These are phyloP conservation scores for Stemphylium lycopersici DNA, from an alignment of 2,329 filamentous ascomycete genomes.

Conservation along the genomic window DNA sequence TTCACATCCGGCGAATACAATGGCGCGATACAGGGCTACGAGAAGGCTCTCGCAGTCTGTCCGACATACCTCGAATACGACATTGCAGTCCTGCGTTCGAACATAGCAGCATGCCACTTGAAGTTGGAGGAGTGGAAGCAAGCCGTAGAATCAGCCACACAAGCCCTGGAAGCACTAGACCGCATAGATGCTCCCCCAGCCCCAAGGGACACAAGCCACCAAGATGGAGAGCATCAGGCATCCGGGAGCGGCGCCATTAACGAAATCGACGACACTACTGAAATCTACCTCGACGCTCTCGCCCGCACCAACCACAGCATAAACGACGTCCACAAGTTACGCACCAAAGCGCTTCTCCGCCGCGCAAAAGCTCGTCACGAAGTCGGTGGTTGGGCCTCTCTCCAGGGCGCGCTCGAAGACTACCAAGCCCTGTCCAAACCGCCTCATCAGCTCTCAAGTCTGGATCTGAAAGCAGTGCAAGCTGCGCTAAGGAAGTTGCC, in stretches of 20 bases:
- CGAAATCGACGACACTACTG: slow-evolving; percentile 60
- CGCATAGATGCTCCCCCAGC: slow-evolving; percentile 59
- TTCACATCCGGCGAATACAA: slow-evolving; percentile 75
- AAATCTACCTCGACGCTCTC: slow-evolving; percentile 42
- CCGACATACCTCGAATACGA: slow-evolving; percentile 89
- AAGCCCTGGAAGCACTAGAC: slow-evolving; percentile 75
- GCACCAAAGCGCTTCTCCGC: slow-evolving; percentile 81
- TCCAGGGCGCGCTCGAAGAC: slow-evolving; percentile 80
- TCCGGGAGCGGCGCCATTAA: slow-evolving; percentile 62
- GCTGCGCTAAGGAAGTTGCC: slow-evolving; percentile 71
- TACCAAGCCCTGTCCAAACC: slow-evolving; percentile 71
- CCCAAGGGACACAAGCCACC: slow-evolving; percentile 46
- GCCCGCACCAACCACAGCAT: slow-evolving; percentile 34
- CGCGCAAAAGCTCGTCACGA: slow-evolving; percentile 75
- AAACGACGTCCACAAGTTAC: slow-evolving; percentile 75
- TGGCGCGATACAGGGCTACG: slow-evolving; percentile 81
- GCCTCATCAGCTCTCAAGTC: slow-evolving; percentile 62
- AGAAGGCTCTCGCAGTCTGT: slow-evolving; percentile 76
- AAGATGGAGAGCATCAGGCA: slow-evolving; percentile 55
- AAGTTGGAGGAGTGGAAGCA: slow-evolving; percentile 87
- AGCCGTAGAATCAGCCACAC: slow-evolving; percentile 74
- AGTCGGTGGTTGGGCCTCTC: slow-evolving; percentile 76
- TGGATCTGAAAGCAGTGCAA: slow-evolving; percentile 72
- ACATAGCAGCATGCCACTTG: slow-evolving; percentile 86
- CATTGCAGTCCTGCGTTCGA: slow-evolving; percentile 83